Evolutionary conservation across 257 asterid genomes (phyloP), one percentile per base, ranked within the genome.

Genomic region (Ilex asprella): DNA sequence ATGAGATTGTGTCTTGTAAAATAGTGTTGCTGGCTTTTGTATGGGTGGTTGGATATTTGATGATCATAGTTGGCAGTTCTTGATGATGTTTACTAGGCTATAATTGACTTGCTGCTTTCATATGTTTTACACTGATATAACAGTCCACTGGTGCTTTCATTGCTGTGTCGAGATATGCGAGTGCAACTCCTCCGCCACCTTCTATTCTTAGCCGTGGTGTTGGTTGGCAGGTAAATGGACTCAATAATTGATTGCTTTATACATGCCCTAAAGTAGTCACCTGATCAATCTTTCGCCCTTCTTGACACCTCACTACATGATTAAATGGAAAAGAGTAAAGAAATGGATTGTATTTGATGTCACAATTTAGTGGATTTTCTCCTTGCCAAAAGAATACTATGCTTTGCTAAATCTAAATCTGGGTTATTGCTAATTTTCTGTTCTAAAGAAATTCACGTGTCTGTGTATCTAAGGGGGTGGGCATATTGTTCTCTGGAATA

Each of bases 171-270:
- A 86, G 96, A 58, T 89, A 82, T 69, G 89, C 96, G 30, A 92
- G 99, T 59, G 99, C 99, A 55, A 92, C 97, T 76, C 96, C 97
- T 3, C 41, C 74, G 49, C 99, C 99, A n/a, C 95, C 87, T 64
- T 86, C 99, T 55, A 82, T 92, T 71, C 91, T 89, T 29, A 89
- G 99, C 73, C 97, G 97, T 27, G 99, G 99, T 16, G 74, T 89
- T 32, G 97, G 97, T 59, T 89, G 97, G 99, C 99, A 89, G 96
- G 98, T 91, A 76, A 71, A 43, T 39, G 8, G 49, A 16, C 57
- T 50, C 27, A 12, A 2, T 30, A 11, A 30, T 35, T 21, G 27
- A 21, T 21, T 21, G 27, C 27, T 21, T 21, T 21, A 21, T 21
- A 21, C 27, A 21, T 21, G 27, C 27, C 27, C 27, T 1, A 21